phyloP scores from a whole-genome alignment of 2,329 filamentous ascomycete species.

The Colletotrichum echinochloae region DNA sequence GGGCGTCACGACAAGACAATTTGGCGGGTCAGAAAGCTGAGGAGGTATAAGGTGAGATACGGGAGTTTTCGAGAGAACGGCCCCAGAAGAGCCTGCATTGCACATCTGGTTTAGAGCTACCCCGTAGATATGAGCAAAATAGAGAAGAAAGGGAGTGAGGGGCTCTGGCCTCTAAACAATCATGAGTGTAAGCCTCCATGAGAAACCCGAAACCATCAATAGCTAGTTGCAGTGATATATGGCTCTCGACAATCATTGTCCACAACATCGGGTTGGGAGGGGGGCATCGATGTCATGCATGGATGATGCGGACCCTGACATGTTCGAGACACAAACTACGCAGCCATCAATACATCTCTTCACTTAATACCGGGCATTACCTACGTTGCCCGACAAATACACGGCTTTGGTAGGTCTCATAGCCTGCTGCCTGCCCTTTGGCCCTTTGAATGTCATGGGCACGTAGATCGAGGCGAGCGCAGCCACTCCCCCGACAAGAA shows the following conservation, averaged over 20 bases:
- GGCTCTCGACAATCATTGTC: too few species aligned
- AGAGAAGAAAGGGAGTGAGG: background rate
- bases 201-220: background rate
- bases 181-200: background rate
- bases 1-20: background rate
- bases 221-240: background rate
- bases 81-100: background rate
- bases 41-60: conserved; percentile 5
- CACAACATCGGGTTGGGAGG: too few species aligned
- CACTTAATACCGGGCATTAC: too few species aligned
- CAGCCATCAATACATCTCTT: too few species aligned
- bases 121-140: background rate
- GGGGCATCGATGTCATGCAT: too few species aligned
- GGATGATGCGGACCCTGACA: too few species aligned
- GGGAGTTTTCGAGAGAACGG: background rate
- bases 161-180: background rate
- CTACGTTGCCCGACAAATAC: background rate
- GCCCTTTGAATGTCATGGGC: background rate
- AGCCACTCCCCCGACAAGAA: background rate
- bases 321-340: too few species aligned
- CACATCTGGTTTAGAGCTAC: background rate
- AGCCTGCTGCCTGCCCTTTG: background rate
- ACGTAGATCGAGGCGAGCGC: background rate
- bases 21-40: background rate
- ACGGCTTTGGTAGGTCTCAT: background rate